Evolutionary conservation across 768 basidiomycete species (phyloP), one percentile per base, ranked within the genome.

Genomic region (Austroboletus eburneus): DNA sequence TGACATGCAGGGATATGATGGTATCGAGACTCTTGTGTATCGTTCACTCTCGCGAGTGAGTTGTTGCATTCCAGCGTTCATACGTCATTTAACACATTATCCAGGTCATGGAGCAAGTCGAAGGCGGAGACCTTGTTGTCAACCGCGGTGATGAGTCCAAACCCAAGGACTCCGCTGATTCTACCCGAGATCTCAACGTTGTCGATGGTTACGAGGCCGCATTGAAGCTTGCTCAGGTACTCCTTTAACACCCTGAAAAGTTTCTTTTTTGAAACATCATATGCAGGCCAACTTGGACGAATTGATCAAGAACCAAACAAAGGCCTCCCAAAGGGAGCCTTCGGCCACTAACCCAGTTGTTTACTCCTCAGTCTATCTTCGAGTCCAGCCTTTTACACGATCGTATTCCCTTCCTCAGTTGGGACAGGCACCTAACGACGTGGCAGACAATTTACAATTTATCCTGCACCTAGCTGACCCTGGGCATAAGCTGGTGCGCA

Each of bases 1-100:
- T 69, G 93, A 96, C 55, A 94, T 99, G 94, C 75, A 79, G 52
- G 96, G 96, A 16, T 97, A 95, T 62, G 92, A 94, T 47, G 96
- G 96, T 7, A 78, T 98, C 35, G 95, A 98, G 69, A 78, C 85
- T 10, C 77, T 99, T n/a, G 89, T 93, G 21, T 98, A 96, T 69
- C 81, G 85, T 20, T 85, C 90, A 3, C 73, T 97, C 36, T 70
- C 89, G 18, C 78, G 85, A 65, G 92, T 93, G 53, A 43, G 83
- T 49, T 21, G 33, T 45, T 42, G 22, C 16, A n/a, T 13, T 6
- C 5, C 2, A 9, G 34, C 14, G 24, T 37, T 9, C 47, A 16
- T 43, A 52, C 23, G 39, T 1, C 43, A 12, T 43, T 53, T 22
- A 55, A 14, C 9, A 9, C 25, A 38, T 49, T 42, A 16, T 25